Conservation (phyloP, 75 land plant species). For the Isoetes taiwanensis region DNA sequence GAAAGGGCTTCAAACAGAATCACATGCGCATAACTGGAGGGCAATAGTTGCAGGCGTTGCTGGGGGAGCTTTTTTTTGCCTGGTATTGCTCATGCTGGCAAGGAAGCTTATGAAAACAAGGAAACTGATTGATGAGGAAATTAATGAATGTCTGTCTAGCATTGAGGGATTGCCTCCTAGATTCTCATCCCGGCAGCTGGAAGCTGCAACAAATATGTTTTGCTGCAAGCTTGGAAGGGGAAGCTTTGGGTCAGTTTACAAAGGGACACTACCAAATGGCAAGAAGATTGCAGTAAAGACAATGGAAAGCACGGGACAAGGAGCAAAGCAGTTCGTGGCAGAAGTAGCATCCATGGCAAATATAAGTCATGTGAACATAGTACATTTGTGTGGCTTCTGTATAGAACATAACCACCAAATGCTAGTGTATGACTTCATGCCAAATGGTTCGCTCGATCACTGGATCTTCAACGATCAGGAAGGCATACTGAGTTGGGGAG, state of each 20-base stretch:
- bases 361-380: too few relatives aligned
- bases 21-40: slow-evolving; percentile 17
- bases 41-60: slow-evolving; percentile 23
- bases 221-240: slow-evolving; percentile 51
- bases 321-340: too few relatives aligned
- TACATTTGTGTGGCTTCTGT: too few relatives aligned
- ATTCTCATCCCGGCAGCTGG: slow-evolving; percentile 49
- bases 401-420: too few relatives aligned
- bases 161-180: slow-evolving; percentile 10
- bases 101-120: slow-evolving; percentile 6
- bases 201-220: slow-evolving; percentile 48
- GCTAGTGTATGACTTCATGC: slow-evolving; percentile 50
- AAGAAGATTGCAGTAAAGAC: slow-evolving; percentile 54
- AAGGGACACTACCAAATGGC: slow-evolving; percentile 53
- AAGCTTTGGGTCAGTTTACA: slow-evolving; percentile 68
- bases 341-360: too few relatives aligned
- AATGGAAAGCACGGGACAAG: too few relatives aligned
- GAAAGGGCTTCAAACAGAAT: too few relatives aligned
- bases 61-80: slow-evolving; percentile 20
- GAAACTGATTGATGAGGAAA: not conserved
- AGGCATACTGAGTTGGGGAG: slow-evolving; percentile 35
- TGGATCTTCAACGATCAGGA: slow-evolving; percentile 37
- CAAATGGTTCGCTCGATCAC: slow-evolving; percentile 35
- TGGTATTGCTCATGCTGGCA: slow-evolving; percentile 12
- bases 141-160: not conserved